These are phyloP conservation scores for Rhodosporidiobolus sp. DNA, from an alignment of 768 basidiomycete genomes.

Conservation along the genomic window DNA sequence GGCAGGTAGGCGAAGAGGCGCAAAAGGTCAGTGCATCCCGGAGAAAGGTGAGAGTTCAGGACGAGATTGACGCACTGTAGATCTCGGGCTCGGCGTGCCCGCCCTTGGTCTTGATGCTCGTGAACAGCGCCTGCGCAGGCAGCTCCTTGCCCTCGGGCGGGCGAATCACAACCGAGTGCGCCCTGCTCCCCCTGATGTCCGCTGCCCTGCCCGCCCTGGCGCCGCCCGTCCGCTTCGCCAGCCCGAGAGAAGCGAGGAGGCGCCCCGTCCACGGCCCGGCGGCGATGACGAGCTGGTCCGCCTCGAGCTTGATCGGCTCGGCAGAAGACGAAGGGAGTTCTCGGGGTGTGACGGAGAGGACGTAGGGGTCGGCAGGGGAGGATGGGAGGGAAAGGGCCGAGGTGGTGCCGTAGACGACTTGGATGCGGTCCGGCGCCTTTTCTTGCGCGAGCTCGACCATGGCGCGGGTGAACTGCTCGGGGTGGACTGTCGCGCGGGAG, in stretches of 20 bases:
- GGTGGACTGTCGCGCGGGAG: constrained; percentile 51
- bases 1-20: not conserved
- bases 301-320: not conserved
- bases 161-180: constrained; percentile 50
- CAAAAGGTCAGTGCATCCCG: not conserved
- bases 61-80: constrained; percentile 43
- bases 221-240: constrained; percentile 27
- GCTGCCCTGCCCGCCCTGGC: constrained; percentile 25
- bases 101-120: constrained; percentile 59
- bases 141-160: constrained; percentile 41
- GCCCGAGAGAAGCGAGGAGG: constrained; percentile 50
- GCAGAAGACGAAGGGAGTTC: constrained; percentile 57
- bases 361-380: constrained; percentile 33
- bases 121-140: constrained; percentile 55
- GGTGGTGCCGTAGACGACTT: constrained; percentile 52
- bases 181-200: constrained; percentile 46
- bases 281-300: constrained; percentile 62
- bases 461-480: constrained; percentile 67
- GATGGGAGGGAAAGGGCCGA: constrained; percentile 48
- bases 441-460: constrained; percentile 66
- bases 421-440: constrained; percentile 52
- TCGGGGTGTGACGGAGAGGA: not conserved
- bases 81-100: constrained; percentile 51
- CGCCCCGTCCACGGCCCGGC: constrained; percentile 83
- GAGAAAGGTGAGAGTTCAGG: too few species aligned